Evolutionary conservation across 1,284 basidiomycete species (phyloP).

Genomic region (Ustilago xerochloae): DNA sequence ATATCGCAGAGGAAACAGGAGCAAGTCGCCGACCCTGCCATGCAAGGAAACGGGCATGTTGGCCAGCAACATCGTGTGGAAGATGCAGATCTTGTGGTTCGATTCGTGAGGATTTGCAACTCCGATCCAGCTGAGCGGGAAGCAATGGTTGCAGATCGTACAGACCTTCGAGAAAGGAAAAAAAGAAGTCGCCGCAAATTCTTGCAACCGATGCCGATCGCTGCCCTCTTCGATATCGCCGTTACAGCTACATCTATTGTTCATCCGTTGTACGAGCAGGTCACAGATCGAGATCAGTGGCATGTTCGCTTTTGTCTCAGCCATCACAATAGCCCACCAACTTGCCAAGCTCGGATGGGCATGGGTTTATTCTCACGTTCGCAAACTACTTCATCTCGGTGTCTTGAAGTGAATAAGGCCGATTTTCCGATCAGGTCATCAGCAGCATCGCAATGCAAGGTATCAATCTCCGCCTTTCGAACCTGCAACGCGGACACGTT

Average conservation of each 20-base stretch:
- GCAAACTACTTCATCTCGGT: neutral
- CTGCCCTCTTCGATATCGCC: too few species aligned
- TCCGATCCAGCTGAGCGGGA: conserved; percentile 12
- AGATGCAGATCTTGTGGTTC: neutral
- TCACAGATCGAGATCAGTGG: too few species aligned
- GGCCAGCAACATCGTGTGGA: neutral
- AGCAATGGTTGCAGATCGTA: neutral
- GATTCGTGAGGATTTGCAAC: conserved; percentile 7
- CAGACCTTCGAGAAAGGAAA: too few species aligned
- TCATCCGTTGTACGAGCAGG: too few species aligned
- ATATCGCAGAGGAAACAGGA: too few species aligned
- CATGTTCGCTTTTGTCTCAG: too few species aligned
- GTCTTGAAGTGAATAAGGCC: neutral
- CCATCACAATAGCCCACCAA: too few species aligned
- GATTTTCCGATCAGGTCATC: neutral
- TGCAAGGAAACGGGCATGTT: neutral
- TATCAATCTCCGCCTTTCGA: conserved; percentile 1
- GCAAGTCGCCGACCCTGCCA: neutral
- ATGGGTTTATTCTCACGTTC: too few species aligned
- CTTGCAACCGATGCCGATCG: neutral
- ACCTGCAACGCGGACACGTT: neutral
- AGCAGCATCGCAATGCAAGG: neutral
- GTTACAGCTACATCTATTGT: too few species aligned
- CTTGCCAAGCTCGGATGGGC: neutral
- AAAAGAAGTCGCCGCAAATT: conserved; percentile 19